Evolutionary conservation across 805 yeast species (phyloP).

Genomic region (Saccharomycopsis lassenensis): DNA sequence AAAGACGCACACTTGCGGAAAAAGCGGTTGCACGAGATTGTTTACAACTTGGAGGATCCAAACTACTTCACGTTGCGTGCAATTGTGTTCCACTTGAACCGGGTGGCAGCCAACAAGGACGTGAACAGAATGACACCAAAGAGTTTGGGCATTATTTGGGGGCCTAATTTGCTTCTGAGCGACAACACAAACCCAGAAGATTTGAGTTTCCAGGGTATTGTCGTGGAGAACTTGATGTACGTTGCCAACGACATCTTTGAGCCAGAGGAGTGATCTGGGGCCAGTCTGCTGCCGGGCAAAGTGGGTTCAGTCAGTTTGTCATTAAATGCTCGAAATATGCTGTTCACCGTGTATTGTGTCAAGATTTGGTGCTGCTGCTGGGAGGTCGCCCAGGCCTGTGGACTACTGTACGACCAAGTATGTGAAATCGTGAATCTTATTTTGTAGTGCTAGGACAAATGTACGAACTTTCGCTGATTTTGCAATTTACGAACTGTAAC

Average conservation of each 20-base stretch:
- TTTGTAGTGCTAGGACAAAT: too few relatives aligned
- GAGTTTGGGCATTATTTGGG: slow-evolving; percentile 88
- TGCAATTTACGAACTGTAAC: too few relatives aligned
- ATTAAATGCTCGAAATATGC: too few relatives aligned
- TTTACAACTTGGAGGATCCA: slow-evolving; percentile 87
- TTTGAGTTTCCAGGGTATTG: slow-evolving; percentile 62
- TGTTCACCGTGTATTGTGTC: too few relatives aligned
- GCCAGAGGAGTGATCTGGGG: slow-evolving; percentile 44
- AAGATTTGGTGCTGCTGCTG: too few relatives aligned
- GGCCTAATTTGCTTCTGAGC: slow-evolving; percentile 70
- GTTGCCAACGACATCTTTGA: slow-evolving; percentile 78
- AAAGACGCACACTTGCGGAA: slow-evolving; percentile 50
- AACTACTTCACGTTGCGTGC: slow-evolving; percentile 87
- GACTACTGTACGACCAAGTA: too few relatives aligned
- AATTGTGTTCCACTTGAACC: slow-evolving; percentile 72
- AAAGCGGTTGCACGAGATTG: slow-evolving; percentile 72
- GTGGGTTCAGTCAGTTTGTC: too few relatives aligned
- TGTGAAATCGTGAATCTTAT: too few relatives aligned
- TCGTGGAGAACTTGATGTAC: slow-evolving; percentile 72
- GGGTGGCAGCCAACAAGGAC: slow-evolving; percentile 52
- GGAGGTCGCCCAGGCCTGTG: too few relatives aligned
- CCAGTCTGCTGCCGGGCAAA: too few relatives aligned
- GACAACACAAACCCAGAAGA: slow-evolving; percentile 61
- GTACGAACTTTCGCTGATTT: too few relatives aligned
- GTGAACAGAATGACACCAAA: slow-evolving; percentile 73